These are phyloP conservation scores for Elongisporangium senticosum DNA, from an alignment of 352 stramenopile genomes.

Conservation along the genomic window DNA sequence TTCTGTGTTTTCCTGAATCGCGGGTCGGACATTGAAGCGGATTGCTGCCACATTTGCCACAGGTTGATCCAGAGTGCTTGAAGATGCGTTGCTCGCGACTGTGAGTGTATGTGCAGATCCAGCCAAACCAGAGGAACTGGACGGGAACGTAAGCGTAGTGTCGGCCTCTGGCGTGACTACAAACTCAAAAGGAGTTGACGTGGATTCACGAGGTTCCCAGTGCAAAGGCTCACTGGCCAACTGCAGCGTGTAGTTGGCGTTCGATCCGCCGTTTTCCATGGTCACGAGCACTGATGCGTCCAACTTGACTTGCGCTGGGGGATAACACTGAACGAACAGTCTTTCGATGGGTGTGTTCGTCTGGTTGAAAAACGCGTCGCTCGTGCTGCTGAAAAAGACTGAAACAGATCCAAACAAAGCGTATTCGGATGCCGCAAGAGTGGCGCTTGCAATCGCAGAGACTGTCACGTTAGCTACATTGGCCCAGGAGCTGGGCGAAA, in stretches of 20 bases:
- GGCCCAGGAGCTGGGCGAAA: slow-evolving; percentile 28
- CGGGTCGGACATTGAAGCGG: slow-evolving; percentile 31
- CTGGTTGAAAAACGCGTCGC: slow-evolving; percentile 38
- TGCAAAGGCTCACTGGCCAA: slow-evolving; percentile 57
- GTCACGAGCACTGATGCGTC: slow-evolving; percentile 24
- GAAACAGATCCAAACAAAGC: slow-evolving; percentile 24
- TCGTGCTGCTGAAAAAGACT: slow-evolving; percentile 17
- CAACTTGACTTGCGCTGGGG: slow-evolving; percentile 26
- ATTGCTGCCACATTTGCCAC: slow-evolving; percentile 29
- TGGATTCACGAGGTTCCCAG: slow-evolving; percentile 34
- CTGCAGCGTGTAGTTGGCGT: slow-evolving; percentile 26
- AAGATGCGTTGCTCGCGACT: slow-evolving; percentile 40
- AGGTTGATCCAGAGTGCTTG: slow-evolving; percentile 21
- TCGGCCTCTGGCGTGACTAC: slow-evolving; percentile 29
- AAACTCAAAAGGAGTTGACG: slow-evolving; percentile 35
- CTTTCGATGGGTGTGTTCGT: slow-evolving; percentile 7
- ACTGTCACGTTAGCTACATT: slow-evolving; percentile 16
- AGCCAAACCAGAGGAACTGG: slow-evolving; percentile 1
- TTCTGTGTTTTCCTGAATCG: slow-evolving; percentile 22
- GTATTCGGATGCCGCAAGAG: slow-evolving; percentile 2
- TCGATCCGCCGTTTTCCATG: slow-evolving; percentile 34
- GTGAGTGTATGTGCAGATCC: slow-evolving; percentile 19
- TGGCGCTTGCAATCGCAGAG: slow-evolving; percentile 7
- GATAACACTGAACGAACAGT: slow-evolving; percentile 42
- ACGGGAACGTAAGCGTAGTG: slow-evolving; percentile 36